A percentile compares a stretch with the other conserved stretches of the same genome.
Conservation (phyloP, 2,329 filamentous ascomycete genomes). For the Talaromyces funiculosus region DNA sequence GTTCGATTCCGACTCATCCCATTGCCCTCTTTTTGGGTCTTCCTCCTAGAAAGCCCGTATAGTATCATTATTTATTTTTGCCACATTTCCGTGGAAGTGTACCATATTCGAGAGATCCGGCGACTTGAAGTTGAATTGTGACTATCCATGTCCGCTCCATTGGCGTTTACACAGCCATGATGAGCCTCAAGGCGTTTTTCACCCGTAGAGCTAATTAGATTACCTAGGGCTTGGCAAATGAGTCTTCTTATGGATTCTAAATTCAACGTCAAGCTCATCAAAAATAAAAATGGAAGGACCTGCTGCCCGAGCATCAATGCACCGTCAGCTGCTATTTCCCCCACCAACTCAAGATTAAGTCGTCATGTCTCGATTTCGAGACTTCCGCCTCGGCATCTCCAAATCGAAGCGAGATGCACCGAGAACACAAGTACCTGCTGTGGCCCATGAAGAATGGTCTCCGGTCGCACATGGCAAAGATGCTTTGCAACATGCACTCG, state of each 20-base stretch:
- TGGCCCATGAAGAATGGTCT: conserved; percentile 7
- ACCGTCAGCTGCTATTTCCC: background rate
- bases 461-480: conserved; percentile 10
- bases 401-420: background rate
- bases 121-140: too few relatives aligned
- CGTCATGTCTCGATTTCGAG: background rate
- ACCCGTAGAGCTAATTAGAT: too few relatives aligned
- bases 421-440: background rate
- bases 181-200: too few relatives aligned
- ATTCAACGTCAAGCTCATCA: background rate
- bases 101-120: too few relatives aligned
- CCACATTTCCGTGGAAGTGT: too few relatives aligned
- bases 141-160: too few relatives aligned
- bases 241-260: too few relatives aligned
- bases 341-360: background rate
- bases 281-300: background rate
- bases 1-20: background rate
- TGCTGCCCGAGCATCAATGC: too few relatives aligned
- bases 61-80: too few relatives aligned
- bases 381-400: background rate
- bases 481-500: conserved; percentile 22
- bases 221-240: too few relatives aligned
- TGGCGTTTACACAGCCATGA: too few relatives aligned
- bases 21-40: background rate
- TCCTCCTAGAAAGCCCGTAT: background rate